Evolutionary conservation across 768 basidiomycete species (phyloP).

Genomic region (Lepiota brunneoincarnata): DNA sequence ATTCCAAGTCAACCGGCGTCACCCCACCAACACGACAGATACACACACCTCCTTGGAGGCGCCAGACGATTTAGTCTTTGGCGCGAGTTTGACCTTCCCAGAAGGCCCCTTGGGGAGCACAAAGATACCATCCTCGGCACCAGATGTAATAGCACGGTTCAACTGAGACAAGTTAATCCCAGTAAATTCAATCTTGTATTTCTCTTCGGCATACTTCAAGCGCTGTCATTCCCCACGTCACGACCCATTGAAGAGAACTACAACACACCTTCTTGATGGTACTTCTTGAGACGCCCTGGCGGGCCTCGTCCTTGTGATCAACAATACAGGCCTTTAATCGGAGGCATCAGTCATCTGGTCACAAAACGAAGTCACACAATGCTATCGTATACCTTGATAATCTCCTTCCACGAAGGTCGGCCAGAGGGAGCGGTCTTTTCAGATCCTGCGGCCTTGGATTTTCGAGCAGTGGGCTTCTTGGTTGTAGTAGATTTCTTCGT

Average conservation of each 20-base stretch:
- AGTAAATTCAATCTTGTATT: slow-evolving; percentile 71
- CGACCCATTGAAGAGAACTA: background rate
- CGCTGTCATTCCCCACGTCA: slow-evolving; percentile 15
- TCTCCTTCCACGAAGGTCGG: slow-evolving; percentile 56
- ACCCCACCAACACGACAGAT: slow-evolving; percentile 1
- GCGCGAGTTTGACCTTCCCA: slow-evolving; percentile 65
- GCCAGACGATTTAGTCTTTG: slow-evolving; percentile 44
- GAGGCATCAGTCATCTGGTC: slow-evolving; percentile 2
- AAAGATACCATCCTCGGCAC: slow-evolving; percentile 50
- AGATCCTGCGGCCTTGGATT: slow-evolving; percentile 28
- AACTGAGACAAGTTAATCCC: slow-evolving; percentile 68
- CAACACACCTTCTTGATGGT: slow-evolving; percentile 76
- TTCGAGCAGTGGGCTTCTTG: slow-evolving; percentile 29
- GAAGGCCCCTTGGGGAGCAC: slow-evolving; percentile 42
- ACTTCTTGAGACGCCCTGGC: slow-evolving; percentile 71
- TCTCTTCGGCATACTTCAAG: slow-evolving; percentile 74
- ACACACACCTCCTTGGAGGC: slow-evolving; percentile 59
- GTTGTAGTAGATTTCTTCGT: slow-evolving; percentile 19
- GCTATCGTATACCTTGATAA: slow-evolving; percentile 39
- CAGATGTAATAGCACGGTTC: slow-evolving; percentile 68
- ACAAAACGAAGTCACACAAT: background rate
- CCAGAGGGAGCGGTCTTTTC: slow-evolving; percentile 23
- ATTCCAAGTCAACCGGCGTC: slow-evolving; percentile 6
- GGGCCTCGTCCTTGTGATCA: slow-evolving; percentile 59
- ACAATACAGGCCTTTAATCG: slow-evolving; percentile 66